Conservation (phyloP, 768 basidiomycete species). For the Leccinum sublutescens region DNA sequence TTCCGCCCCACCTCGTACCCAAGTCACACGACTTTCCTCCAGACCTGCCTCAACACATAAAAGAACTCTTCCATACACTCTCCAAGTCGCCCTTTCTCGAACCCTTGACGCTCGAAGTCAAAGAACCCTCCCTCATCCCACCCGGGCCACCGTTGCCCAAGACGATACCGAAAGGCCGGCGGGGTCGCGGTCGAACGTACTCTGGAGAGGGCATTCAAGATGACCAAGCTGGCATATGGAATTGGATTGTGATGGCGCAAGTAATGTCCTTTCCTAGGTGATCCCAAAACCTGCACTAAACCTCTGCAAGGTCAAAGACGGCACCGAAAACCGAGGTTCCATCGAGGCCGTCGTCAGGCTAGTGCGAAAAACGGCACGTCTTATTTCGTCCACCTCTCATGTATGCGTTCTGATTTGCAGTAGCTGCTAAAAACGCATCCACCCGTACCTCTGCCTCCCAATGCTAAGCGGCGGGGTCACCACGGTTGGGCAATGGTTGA, state of each 20-base stretch:
- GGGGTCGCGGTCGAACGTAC: constrained; percentile 67
- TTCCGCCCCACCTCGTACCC: constrained; percentile 28
- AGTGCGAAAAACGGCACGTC: constrained; percentile 67
- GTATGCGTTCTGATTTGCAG: constrained; percentile 14
- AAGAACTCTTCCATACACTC: constrained; percentile 56
- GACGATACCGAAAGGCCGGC: constrained; percentile 54
- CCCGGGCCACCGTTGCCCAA: constrained; percentile 62
- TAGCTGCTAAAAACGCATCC: constrained; percentile 61
- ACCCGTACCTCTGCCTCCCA: constrained; percentile 59
- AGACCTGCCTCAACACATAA: constrained; percentile 51
- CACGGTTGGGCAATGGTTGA: constrained; percentile 87
- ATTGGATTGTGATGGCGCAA: constrained; percentile 74
- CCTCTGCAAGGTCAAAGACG: constrained; percentile 68
- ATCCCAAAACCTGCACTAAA: background rate
- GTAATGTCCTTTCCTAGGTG: constrained; percentile 33
- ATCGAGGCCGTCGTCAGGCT: constrained; percentile 72
- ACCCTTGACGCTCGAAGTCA: constrained; percentile 51
- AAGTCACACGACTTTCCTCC: constrained; percentile 40
- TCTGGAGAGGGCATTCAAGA: constrained; percentile 59
- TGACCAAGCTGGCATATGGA: constrained; percentile 63
- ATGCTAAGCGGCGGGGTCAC: constrained; percentile 55
- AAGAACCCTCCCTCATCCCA: constrained; percentile 46
- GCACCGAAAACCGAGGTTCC: constrained; percentile 75
- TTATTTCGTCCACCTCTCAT: background rate
- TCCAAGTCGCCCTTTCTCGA: constrained; percentile 69